Percentiles rank a stretch among this genome's conserved stretches.
These are phyloP conservation scores for Cyclotella kingstonii DNA, from an alignment of 108 stramenopile genomes.

Conservation along the genomic window DNA sequence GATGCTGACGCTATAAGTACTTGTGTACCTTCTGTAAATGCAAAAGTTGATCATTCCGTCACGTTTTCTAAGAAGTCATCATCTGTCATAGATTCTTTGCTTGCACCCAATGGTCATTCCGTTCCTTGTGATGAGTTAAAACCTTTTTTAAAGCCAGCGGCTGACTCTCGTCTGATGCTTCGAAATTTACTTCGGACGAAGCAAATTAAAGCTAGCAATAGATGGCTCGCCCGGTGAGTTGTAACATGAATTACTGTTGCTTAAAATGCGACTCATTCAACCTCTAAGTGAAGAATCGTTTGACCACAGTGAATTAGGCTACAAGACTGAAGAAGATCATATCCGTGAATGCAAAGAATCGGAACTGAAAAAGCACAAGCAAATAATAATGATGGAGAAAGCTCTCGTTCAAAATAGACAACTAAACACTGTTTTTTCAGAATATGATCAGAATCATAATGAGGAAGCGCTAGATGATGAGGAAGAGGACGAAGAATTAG, in stretches of 20 bases:
- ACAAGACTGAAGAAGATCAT: constrained; percentile 80
- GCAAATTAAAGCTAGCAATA: constrained; percentile 65
- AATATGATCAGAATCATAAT: constrained; percentile 10
- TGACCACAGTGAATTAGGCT: constrained; percentile 69
- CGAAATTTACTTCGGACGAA: constrained; percentile 53
- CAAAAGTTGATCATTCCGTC: background rate
- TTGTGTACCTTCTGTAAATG: background rate
- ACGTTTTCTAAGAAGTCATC: constrained; percentile 1
- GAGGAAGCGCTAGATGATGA: constrained; percentile 27
- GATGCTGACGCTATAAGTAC: too few relatives aligned
- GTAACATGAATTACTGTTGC: background rate
- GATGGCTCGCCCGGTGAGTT: constrained; percentile 73
- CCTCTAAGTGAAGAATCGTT: too few relatives aligned
- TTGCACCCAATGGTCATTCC: constrained; percentile 2
- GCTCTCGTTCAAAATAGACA: constrained; percentile 2
- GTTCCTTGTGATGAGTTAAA: background rate
- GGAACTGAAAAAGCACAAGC: constrained; percentile 64
- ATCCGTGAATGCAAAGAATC: constrained; percentile 67
- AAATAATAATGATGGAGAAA: constrained; percentile 53
- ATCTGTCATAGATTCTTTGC: constrained; percentile 26
- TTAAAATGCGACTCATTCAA: too few relatives aligned
- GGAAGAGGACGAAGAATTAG: constrained; percentile 31
- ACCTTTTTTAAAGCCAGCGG: constrained; percentile 7
- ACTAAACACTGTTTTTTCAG: background rate
- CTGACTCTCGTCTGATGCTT: constrained; percentile 44